A percentile compares a stretch with the other conserved stretches of the same genome.
These are phyloP conservation scores for Lepraria neglecta DNA, from an alignment of 495 filamentous ascomycete species.

Conservation along the genomic window DNA sequence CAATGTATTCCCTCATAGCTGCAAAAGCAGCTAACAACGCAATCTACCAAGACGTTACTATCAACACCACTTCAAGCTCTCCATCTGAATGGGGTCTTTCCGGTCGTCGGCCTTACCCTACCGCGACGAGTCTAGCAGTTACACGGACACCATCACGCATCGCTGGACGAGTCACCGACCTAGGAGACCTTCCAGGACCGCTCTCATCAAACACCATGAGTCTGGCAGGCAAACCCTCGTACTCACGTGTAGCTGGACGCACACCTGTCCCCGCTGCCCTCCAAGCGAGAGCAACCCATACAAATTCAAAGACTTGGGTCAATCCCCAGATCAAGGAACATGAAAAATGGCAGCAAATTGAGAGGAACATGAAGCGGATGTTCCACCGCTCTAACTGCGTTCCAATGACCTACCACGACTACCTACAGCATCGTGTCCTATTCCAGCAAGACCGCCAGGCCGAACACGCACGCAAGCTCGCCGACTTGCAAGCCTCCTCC, in stretches of 20 bases:
- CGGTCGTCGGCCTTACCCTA: too few relatives aligned
- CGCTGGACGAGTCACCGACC: too few relatives aligned
- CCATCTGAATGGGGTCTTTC: too few relatives aligned
- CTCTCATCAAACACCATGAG: too few relatives aligned
- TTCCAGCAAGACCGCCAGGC: background rate
- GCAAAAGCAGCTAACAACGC: too few relatives aligned
- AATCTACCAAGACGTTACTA: too few relatives aligned
- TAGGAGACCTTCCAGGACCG: too few relatives aligned
- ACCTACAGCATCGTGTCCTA: conserved; percentile 23
- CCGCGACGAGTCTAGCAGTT: too few relatives aligned
- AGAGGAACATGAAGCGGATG: conserved; percentile 19
- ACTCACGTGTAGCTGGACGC: background rate
- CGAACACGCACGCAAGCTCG: conserved; percentile 2
- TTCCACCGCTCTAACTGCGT: conserved; percentile 27
- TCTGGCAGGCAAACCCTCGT: too few relatives aligned
- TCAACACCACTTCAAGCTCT: too few relatives aligned
- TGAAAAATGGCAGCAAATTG: conserved; percentile 25
- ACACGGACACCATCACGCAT: too few relatives aligned
- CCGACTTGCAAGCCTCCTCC: background rate
- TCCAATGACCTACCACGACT: conserved; percentile 25
- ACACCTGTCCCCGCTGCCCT: background rate
- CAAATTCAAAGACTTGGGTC: conserved; percentile 30
- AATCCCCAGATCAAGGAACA: conserved; percentile 20
- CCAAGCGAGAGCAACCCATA: conserved; percentile 16
- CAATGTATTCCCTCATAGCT: too few relatives aligned